Evolutionary conservation across 2,329 filamentous ascomycete genomes (phyloP).

Genomic region (Lasiodiplodia gonubiensis): DNA sequence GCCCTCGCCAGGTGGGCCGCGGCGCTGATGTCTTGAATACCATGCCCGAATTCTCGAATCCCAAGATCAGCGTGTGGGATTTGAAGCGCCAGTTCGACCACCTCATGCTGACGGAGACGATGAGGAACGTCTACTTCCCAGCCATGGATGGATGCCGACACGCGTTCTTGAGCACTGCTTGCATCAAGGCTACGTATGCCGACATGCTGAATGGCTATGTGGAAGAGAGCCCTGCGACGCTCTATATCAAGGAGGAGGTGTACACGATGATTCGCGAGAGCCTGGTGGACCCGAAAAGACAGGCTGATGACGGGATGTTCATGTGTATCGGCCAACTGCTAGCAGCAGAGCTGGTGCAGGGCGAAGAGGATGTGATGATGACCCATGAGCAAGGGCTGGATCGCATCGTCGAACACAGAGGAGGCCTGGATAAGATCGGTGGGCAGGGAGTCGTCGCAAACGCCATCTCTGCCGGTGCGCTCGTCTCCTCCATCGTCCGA

Average conservation of each 20-base stretch:
- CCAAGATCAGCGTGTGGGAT: conserved; percentile 28
- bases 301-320: conserved; percentile 21
- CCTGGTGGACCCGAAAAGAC: background rate
- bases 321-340: conserved; percentile 23
- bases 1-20: conserved; percentile 14
- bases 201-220: conserved; percentile 25
- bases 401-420: conserved; percentile 13
- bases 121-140: conserved; percentile 17
- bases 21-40: conserved; percentile 14
- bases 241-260: conserved; percentile 28
- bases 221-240: conserved; percentile 25
- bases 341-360: conserved; percentile 16
- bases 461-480: background rate
- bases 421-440: conserved; percentile 6
- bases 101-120: conserved; percentile 18
- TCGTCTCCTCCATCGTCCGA: conserved; percentile 1
- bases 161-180: conserved; percentile 27
- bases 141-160: conserved; percentile 27
- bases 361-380: conserved; percentile 25
- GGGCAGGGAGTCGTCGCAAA: conserved; percentile 14
- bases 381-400: conserved; percentile 27
- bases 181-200: conserved; percentile 27
- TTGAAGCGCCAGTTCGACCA: conserved; percentile 27
- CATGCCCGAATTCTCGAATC: conserved; percentile 27
- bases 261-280: conserved; percentile 15